Conservation (phyloP, 2,329 filamentous ascomycete species). For the Mycosphaerelloides madeirae region DNA sequence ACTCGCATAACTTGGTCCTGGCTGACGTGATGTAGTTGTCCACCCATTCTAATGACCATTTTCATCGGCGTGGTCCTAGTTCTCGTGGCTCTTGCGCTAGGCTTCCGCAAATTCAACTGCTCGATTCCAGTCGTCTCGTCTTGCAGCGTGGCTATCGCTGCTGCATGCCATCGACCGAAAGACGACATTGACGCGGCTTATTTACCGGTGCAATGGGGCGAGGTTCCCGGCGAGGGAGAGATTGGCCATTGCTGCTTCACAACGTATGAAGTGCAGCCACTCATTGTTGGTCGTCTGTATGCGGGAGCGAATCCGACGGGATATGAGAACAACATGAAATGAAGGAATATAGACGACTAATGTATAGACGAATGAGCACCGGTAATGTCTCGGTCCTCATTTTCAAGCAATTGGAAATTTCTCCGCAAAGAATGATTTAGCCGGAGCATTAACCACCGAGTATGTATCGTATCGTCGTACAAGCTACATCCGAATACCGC, state of each 20-base stretch:
- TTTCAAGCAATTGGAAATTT: too few species aligned
- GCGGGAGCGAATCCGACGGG: background rate
- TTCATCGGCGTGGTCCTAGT: slow-evolving; percentile 6
- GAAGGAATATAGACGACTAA: background rate
- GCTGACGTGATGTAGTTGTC: too few species aligned
- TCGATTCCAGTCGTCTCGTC: slow-evolving; percentile 6
- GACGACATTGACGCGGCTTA: slow-evolving; percentile 5
- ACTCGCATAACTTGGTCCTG: too few species aligned
- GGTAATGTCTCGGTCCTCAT: too few species aligned
- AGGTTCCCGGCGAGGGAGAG: background rate
- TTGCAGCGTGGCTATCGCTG: slow-evolving; percentile 4
- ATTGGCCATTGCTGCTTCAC: slow-evolving; percentile 9
- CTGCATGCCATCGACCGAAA: slow-evolving; percentile 8
- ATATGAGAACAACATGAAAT: background rate
- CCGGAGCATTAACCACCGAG: too few species aligned
- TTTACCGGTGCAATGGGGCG: slow-evolving; percentile 5
- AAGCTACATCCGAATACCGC: too few species aligned
- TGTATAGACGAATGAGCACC: background rate
- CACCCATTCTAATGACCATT: slow-evolving; percentile 10
- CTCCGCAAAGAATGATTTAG: too few species aligned
- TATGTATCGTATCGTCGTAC: too few species aligned
- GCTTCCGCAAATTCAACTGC: slow-evolving; percentile 4
- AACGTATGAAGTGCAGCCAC: background rate
- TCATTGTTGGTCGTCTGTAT: background rate
- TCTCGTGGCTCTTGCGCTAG: slow-evolving; percentile 3